phyloP scores from a whole-genome alignment of 192 early-diverging fungal species.

The Polychytrium aggregatum region DNA sequence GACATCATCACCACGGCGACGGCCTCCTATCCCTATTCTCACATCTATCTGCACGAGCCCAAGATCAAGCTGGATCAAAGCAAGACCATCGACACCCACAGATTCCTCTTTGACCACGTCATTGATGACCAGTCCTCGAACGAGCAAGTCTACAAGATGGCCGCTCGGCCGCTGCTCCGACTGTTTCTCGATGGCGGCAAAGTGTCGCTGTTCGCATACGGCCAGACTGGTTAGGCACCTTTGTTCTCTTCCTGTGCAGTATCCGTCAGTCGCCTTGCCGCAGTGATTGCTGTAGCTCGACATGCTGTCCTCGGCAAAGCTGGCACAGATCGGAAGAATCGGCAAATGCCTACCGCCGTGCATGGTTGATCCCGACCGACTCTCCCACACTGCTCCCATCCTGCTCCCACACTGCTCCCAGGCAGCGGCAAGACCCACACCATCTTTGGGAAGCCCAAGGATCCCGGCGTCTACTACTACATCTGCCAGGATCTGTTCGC shows the following conservation, averaged over 20 bases:
- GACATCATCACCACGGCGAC: conserved; percentile 26
- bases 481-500: conserved; percentile 26
- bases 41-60: conserved; percentile 31
- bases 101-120: conserved; percentile 79
- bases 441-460: conserved; percentile 20
- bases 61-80: conserved; percentile 61
- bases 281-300: no score
- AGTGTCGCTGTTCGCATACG: conserved; percentile 30
- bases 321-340: no score
- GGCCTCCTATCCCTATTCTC: conserved; percentile 15
- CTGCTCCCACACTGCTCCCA: background rate
- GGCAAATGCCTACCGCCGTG: no score
- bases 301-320: no score
- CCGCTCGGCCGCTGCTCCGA: conserved; percentile 10
- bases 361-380: no score
- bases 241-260: background rate
- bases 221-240: conserved; percentile 19
- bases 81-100: conserved; percentile 74
- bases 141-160: conserved; percentile 16
- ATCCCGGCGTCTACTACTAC: conserved; percentile 20
- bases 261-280: no score
- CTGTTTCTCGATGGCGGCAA: conserved; percentile 17
- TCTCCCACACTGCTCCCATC: no score
- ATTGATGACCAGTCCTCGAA: conserved; percentile 57
- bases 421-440: conserved; percentile 38